Evolutionary conservation across 2,329 filamentous ascomycete genomes (phyloP).

Genomic region (Colletotrichum sp.): DNA sequence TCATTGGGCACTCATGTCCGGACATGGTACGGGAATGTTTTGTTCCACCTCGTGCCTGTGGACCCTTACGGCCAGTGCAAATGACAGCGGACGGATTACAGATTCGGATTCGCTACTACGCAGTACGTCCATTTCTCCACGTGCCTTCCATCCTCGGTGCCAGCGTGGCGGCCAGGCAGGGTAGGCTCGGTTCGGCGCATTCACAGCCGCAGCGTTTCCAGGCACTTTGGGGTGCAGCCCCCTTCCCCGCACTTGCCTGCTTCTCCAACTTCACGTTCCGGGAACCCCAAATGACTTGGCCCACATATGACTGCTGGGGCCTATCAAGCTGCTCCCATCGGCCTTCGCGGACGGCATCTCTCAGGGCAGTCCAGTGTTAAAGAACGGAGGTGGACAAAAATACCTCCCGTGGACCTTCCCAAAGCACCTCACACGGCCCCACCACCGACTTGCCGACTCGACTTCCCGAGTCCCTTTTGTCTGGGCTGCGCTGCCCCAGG

Average conservation of each 20-base stretch:
- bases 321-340: background rate
- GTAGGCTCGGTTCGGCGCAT: background rate
- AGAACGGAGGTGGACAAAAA: background rate
- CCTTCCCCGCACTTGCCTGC: conserved; percentile 11
- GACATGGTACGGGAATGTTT: background rate
- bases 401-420: background rate
- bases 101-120: background rate
- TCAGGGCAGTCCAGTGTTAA: background rate
- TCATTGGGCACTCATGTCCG: background rate
- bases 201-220: background rate
- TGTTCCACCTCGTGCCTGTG: background rate
- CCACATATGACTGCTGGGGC: background rate
- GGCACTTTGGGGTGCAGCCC: background rate
- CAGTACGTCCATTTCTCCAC: background rate
- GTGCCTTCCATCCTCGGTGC: background rate
- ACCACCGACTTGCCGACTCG: conserved; percentile 17
- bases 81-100: background rate
- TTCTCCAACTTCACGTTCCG: conserved; percentile 9
- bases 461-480: conserved; percentile 16
- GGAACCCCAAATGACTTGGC: background rate
- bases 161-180: background rate
- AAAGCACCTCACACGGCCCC: background rate
- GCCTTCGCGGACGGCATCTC: background rate
- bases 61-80: background rate
- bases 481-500: background rate